Evolutionary conservation across 139 green algal species (phyloP).

Genomic region (Zygnema circumcarinatum): DNA sequence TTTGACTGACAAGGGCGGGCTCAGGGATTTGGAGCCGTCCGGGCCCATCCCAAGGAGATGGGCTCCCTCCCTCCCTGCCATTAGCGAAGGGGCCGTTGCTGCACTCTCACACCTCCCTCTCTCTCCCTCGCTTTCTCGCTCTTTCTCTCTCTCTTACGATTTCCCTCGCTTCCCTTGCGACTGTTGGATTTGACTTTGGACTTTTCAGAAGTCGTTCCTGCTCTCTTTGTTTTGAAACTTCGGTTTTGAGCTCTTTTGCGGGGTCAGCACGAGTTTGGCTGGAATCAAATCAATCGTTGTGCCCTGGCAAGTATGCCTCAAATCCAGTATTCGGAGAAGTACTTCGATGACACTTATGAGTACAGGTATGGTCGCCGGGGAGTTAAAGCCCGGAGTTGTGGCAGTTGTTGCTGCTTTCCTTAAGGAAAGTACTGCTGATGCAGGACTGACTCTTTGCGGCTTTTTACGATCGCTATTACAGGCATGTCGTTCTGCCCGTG

Average conservation of each 20-base stretch:
- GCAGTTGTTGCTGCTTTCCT: neutral
- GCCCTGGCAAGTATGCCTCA: conserved; percentile 35
- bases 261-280: conserved; percentile 4
- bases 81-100: too few species aligned
- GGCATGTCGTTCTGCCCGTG: conserved; percentile 92
- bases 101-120: too few species aligned
- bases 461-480: too few species aligned
- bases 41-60: too few species aligned
- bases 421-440: too few species aligned
- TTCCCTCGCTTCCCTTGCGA: neutral
- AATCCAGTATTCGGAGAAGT: conserved; percentile 92
- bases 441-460: too few species aligned
- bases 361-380: conserved; percentile 73
- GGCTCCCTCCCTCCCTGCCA: too few species aligned
- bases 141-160: too few species aligned
- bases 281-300: too few species aligned
- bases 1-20: too few species aligned
- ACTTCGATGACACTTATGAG: conserved; percentile 95
- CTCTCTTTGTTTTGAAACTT: neutral
- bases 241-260: neutral
- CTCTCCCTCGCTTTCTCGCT: too few species aligned
- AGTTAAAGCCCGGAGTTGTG: neutral
- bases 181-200: neutral
- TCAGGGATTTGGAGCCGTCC: too few species aligned
- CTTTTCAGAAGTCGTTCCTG: conserved; percentile 1